These are phyloP conservation scores for Phytophthora ramorum DNA, from an alignment of 352 stramenopile genomes.

Conservation along the genomic window DNA sequence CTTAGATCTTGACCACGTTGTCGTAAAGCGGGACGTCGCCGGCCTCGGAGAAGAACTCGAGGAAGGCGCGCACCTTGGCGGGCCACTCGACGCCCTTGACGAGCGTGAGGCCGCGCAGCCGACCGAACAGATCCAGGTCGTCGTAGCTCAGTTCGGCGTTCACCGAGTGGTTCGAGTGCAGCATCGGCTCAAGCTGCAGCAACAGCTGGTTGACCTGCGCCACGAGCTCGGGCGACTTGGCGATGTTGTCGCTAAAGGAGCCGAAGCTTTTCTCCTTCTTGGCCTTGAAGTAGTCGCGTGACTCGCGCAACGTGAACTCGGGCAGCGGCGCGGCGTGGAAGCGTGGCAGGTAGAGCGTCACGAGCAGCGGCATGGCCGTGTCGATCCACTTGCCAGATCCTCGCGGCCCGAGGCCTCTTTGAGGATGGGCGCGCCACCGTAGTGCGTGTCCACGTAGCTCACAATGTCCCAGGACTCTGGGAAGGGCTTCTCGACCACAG, in stretches of 20 bases:
- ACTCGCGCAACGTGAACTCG: constrained; percentile 53
- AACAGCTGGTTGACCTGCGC: constrained; percentile 50
- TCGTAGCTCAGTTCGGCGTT: constrained; percentile 61
- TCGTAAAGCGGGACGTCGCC: constrained; percentile 57
- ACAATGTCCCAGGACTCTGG: constrained; percentile 69
- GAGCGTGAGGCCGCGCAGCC: constrained; percentile 57
- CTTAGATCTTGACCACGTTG: constrained; percentile 56
- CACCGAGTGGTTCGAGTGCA: constrained; percentile 52
- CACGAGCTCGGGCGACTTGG: constrained; percentile 47
- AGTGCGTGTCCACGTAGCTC: constrained; percentile 59
- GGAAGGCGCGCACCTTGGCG: constrained; percentile 52
- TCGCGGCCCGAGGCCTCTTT: constrained; percentile 42
- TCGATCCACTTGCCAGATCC: constrained; percentile 56
- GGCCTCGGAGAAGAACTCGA: constrained; percentile 51
- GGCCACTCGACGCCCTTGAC: constrained; percentile 62
- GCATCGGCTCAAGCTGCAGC: constrained; percentile 38
- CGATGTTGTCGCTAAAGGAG: constrained; percentile 46
- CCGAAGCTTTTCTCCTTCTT: constrained; percentile 61
- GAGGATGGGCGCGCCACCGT: constrained; percentile 40
- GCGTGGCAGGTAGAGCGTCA: constrained; percentile 49
- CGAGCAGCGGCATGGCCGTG: constrained; percentile 33
- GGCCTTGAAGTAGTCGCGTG: constrained; percentile 57
- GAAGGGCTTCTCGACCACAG: constrained; percentile 49
- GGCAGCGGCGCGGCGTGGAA: constrained; percentile 48
- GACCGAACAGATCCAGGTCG: constrained; percentile 60